A percentile compares a stretch with the other conserved stretches of the same genome.
These are phyloP conservation scores for Auriscalpium microsporum DNA, from an alignment of 768 basidiomycete genomes.

Conservation along the genomic window DNA sequence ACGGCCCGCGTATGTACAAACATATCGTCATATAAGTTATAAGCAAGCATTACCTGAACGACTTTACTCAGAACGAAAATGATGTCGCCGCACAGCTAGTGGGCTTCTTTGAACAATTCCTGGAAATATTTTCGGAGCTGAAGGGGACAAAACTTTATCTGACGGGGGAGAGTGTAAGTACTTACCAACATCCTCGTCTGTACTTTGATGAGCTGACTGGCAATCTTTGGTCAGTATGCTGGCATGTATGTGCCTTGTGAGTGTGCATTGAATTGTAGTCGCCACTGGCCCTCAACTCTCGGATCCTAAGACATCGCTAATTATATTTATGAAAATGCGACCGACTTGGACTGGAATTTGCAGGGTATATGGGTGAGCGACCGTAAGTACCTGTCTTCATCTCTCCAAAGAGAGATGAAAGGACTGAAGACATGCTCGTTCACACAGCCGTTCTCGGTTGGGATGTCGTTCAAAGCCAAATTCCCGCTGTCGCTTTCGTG, in stretches of 20 bases:
- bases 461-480: slow-evolving; percentile 60
- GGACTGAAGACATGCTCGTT: not conserved
- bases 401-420: not conserved
- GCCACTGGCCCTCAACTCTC: not conserved
- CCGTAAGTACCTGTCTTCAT: slow-evolving; percentile 37
- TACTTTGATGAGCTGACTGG: not conserved
- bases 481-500: slow-evolving; percentile 67
- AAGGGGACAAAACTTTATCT: slow-evolving; percentile 66
- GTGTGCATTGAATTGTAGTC: slow-evolving; percentile 23
- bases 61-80: slow-evolving; percentile 32
- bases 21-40: no score
- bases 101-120: slow-evolving; percentile 68
- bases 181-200: not conserved
- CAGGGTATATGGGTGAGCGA: slow-evolving; percentile 69
- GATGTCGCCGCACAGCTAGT: slow-evolving; percentile 48
- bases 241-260: slow-evolving; percentile 59
- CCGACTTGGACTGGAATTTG: slow-evolving; percentile 43
- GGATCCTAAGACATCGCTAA: slow-evolving; percentile 55
- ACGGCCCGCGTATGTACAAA: slow-evolving; percentile 32
- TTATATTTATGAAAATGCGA: slow-evolving; percentile 56
- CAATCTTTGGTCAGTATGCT: slow-evolving; percentile 43
- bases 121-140: slow-evolving; percentile 64
- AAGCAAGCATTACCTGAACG: no score
- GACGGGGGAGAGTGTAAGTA: slow-evolving; percentile 64
- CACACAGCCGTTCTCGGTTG: slow-evolving; percentile 46